Evolutionary conservation across 2,329 filamentous ascomycete genomes (phyloP), one percentile per base, ranked within the genome.

Genomic region (Colletotrichum euphorbiae): DNA sequence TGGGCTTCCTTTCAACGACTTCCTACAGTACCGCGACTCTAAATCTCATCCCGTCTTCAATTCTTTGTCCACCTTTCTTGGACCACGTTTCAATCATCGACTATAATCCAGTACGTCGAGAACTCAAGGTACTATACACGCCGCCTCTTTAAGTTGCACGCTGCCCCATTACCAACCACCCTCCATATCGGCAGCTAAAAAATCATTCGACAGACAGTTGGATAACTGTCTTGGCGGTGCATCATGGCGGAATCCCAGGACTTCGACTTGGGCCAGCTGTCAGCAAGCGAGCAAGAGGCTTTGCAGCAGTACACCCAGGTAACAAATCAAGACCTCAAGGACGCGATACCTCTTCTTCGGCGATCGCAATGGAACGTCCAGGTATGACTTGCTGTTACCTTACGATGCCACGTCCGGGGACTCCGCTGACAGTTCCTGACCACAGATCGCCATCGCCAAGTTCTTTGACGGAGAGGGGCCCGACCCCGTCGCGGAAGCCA

Each of bases 351-450:
- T 1, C 79, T 99, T 4, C 84, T 99, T 2, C 88, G 91, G 72
- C 86, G 94, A 70, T 97, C 94, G 64, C 91, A 98, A 84, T 99
- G 96, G 96, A 99, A 98, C 76, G 92, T 97, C 0, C 92, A 95
- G 84, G 93, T 94, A 79, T 42, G 80, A 11, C 15, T 9, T 36
- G 5, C 11, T 38, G 4, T 28, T n/a, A 52, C 51, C 17, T 17
- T 4, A 38, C 36, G 13, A 31, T 62, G 58, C 33, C 19, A 19
- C 11, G 13, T 21, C 5, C 40, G 17, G n/a, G 8, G 38, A 24
- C 17, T n/a, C 19, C 19, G 15, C 28, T 67, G 12, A 59, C 65
- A 60, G 19, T 12, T 24, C 19, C 7, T 38, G 19, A 15, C 17
- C 13, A 64, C 4, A 98, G 91, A 97, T 98, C 74, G 95, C 96